These are phyloP conservation scores for Vaccinium corymbosum DNA, from an alignment of 148 eudicot genomes.

Conservation along the genomic window DNA sequence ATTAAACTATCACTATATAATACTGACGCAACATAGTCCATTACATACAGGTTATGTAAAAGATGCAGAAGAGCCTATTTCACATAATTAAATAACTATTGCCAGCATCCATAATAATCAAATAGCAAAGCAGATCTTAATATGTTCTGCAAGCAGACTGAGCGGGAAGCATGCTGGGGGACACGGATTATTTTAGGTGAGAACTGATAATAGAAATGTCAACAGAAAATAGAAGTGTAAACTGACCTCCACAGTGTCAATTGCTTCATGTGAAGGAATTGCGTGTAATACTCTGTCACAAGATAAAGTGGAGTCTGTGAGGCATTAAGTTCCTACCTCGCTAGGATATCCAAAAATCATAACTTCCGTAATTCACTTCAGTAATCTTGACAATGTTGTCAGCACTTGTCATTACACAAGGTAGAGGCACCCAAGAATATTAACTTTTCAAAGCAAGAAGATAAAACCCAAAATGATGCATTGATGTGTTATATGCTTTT, in stretches of 20 bases:
- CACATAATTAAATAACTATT: not conserved
- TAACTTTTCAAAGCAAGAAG: not conserved
- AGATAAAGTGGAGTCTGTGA: not conserved
- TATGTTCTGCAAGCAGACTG: not conserved
- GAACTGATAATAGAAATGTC: not conserved
- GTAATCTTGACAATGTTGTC: not conserved
- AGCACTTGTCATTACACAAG: not conserved
- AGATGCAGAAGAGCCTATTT: not conserved
- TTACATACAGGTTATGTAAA: not conserved
- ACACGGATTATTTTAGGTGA: not conserved
- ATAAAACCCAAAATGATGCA: not conserved
- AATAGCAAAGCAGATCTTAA: not conserved
- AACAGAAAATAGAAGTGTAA: not conserved
- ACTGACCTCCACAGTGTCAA: conserved; percentile 96
- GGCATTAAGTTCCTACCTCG: not conserved
- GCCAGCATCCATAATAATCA: not conserved
- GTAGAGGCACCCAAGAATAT: not conserved
- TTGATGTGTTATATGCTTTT: not conserved
- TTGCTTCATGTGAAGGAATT: conserved; percentile 92
- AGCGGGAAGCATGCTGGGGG: not conserved
- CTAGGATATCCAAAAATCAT: not conserved
- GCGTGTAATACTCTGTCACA: conserved; percentile 84
- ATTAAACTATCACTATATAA: not conserved
- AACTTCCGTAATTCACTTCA: not conserved
- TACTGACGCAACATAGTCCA: not conserved